A percentile compares a stretch with the other conserved stretches of the same genome.
Conservation (phyloP, 768 basidiomycete species). For the Kwoniella newhampshirensis region DNA sequence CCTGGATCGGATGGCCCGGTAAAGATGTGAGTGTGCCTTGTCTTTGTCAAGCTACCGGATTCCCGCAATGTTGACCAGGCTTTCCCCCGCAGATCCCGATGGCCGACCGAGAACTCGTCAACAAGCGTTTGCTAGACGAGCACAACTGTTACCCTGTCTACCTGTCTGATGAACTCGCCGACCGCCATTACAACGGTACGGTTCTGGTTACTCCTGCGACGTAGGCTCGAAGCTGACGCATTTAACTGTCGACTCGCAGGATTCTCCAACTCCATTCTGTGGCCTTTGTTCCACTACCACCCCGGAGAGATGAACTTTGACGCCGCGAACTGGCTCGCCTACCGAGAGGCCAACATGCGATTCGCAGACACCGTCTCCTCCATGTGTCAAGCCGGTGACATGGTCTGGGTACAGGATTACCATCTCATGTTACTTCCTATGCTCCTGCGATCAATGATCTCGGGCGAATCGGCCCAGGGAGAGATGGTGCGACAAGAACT, state of each 20-base stretch:
- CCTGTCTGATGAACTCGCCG: conserved; percentile 96
- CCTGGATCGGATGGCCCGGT: conserved; percentile 95
- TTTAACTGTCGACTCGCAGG: conserved; percentile 48
- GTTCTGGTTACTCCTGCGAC: background rate
- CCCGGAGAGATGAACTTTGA: conserved; percentile 99
- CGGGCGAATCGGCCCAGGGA: conserved; percentile 46
- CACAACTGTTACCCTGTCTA: conserved; percentile 98
- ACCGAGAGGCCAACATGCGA: conserved; percentile 90
- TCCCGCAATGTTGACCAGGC: background rate
- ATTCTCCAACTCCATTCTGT: conserved; percentile 98
- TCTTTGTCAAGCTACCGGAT: background rate
- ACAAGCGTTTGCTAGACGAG: conserved; percentile 88
- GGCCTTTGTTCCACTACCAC: conserved; percentile 99
- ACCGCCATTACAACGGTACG: conserved; percentile 69
- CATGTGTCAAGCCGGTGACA: conserved; percentile 77
- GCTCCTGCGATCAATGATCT: conserved; percentile 81
- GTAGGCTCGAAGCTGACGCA: background rate
- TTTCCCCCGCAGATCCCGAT: conserved; percentile 71
- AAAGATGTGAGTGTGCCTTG: conserved; percentile 41
- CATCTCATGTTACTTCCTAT: conserved; percentile 89
- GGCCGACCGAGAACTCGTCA: conserved; percentile 86
- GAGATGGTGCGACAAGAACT: conserved; percentile 50
- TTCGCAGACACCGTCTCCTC: conserved; percentile 86
- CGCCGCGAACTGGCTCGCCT: conserved; percentile 96
- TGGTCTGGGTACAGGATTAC: conserved; percentile 90